Base-by-base conservation (phyloP, 768 basidiomycete species). In the Termitomyces sp. region DNA sequence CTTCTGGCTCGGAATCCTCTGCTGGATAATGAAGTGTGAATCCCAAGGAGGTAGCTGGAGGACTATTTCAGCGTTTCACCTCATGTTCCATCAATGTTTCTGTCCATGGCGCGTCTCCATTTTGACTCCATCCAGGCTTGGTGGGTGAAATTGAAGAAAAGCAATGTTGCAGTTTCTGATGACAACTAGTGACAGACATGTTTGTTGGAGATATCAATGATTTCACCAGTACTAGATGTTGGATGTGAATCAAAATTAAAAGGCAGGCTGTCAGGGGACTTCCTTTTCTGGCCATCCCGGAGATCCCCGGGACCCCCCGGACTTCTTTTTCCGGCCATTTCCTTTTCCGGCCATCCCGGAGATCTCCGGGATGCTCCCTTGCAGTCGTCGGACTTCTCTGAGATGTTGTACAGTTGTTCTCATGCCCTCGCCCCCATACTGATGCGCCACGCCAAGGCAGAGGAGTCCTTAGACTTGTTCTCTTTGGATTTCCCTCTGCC, bases 91-190 rank as follows among this genome's bases (percentile, higher is more conserved):
- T 40, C 12, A 67, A 66, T 5, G 65, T 64, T 22, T 67, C n/a
- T 9, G 68, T 62, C 44, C 68, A 71, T n/a, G 64, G 65, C 40
- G 69, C 66, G 10, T 61, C 62, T 20, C 64, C 66, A 6, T 62
- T 63, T 18, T 64, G 59, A 35, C 61, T 52, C 66, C 68, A 67
- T 47, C 63, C 65, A 35, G 62, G 57, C 35, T 58, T 63, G 51
- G 65, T 60, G n/a, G 62, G 61, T 6, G 64, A 66, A n/a, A 60
- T 64, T 1, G 70, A 69, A 6, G 74, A 77, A 57, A 73, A 71
- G 14, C 72, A 67, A 45, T 73, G 67, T 24, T 70, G 61, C 18
- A 68, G 53, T 59, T 70, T 74, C 44, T 71, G 67, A 36, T 67
- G 63, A 18, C 69, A 66, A 54, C 66, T 57, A 8, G 61, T 64